These are phyloP conservation scores for Tolypocladium album DNA, from an alignment of 2,329 filamentous ascomycete genomes.

Conservation along the genomic window DNA sequence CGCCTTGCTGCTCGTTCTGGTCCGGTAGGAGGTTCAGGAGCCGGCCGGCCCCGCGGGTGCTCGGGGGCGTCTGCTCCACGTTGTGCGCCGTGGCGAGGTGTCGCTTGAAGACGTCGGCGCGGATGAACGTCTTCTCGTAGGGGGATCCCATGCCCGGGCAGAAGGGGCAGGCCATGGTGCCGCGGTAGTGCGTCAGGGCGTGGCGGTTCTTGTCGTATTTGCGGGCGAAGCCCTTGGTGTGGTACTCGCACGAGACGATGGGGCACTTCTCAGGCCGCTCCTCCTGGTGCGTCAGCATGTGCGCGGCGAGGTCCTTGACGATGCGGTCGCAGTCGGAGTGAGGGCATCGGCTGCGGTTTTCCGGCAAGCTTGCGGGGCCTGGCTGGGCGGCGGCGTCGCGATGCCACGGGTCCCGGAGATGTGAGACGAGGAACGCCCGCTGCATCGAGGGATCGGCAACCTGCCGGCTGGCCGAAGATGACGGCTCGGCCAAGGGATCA, in stretches of 20 bases:
- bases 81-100: constrained; percentile 88
- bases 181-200: constrained; percentile 93
- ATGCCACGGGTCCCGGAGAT: constrained; percentile 10
- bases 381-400: constrained; percentile 15
- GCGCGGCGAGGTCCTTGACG: constrained; percentile 62
- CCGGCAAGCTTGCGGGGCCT: constrained; percentile 18
- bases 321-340: constrained; percentile 47
- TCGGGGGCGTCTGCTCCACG: constrained; percentile 88
- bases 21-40: constrained; percentile 4
- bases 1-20: not conserved
- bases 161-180: constrained; percentile 95
- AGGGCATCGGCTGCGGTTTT: constrained; percentile 39
- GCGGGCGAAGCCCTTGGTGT: constrained; percentile 84
- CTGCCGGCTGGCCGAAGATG: not conserved
- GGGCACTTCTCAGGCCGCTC: constrained; percentile 95
- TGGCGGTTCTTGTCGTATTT: constrained; percentile 99
- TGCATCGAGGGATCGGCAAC: constrained; percentile 6
- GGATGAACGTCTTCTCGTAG: constrained; percentile 90
- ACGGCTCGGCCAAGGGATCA: constrained; percentile 2
- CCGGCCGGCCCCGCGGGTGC: constrained; percentile 45
- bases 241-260: constrained; percentile 86
- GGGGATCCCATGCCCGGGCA: constrained; percentile 81
- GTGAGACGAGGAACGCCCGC: constrained; percentile 2
- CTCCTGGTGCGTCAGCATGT: constrained; percentile 92
- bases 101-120: constrained; percentile 93